These are phyloP conservation scores for Penicillium expansum DNA, from an alignment of 2,329 filamentous ascomycete genomes.

Conservation along the genomic window DNA sequence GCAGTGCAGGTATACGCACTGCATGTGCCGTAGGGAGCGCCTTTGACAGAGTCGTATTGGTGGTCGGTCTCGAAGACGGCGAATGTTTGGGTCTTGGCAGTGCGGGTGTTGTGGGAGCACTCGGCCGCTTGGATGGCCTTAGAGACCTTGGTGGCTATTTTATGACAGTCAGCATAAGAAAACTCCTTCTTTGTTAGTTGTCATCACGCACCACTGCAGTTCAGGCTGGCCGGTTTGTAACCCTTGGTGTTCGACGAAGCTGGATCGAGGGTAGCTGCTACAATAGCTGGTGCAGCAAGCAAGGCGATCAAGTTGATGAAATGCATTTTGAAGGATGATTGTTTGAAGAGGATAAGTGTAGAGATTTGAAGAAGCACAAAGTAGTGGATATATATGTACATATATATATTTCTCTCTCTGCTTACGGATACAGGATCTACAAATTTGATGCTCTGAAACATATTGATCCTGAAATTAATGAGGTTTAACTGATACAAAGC, in stretches of 20 bases:
- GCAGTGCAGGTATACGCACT: neutral
- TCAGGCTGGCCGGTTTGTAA: neutral
- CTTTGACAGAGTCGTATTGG: neutral
- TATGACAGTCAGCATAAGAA: neutral
- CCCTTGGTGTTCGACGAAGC: neutral
- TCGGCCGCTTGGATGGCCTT: neutral
- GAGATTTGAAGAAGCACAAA: neutral
- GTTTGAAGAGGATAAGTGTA: neutral
- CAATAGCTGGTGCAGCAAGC: neutral
- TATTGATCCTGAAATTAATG: neutral
- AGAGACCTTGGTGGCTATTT: neutral
- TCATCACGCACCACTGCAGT: neutral
- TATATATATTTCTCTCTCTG: neutral
- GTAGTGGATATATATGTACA: neutral
- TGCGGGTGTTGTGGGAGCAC: neutral
- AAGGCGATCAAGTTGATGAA: neutral
- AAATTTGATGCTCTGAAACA: neutral
- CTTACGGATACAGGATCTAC: no score
- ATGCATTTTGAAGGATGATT: neutral
- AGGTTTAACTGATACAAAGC: neutral
- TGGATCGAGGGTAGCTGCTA: neutral
- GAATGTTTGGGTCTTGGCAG: neutral
- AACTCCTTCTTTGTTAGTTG: neutral
- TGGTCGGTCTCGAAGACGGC: neutral
- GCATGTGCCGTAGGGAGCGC: neutral